phyloP scores from a whole-genome alignment of 2,329 filamentous ascomycete genomes.

The Hysterium pulicare region DNA sequence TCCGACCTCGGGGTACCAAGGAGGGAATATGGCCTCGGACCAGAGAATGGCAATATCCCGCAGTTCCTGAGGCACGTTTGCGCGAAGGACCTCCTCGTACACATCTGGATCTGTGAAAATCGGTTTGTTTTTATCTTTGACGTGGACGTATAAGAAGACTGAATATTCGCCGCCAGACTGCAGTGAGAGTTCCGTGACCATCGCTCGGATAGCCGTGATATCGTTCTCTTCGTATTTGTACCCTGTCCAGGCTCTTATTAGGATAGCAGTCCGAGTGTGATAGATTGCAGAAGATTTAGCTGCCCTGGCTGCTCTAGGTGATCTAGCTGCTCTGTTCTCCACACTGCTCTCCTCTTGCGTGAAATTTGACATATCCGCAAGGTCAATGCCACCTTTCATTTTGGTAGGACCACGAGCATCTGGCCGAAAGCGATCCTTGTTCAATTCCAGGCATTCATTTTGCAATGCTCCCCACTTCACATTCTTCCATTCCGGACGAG shows the following conservation, averaged over 20 bases:
- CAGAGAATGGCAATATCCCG: constrained; percentile 68
- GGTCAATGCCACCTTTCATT: constrained; percentile 24
- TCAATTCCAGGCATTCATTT: constrained; percentile 61
- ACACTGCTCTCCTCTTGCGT: constrained; percentile 1
- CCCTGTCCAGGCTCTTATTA: constrained; percentile 47
- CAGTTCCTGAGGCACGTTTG: constrained; percentile 67
- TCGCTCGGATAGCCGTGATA: constrained; percentile 43
- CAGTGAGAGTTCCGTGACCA: constrained; percentile 46
- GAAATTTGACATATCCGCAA: constrained; percentile 14
- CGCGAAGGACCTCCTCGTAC: constrained; percentile 59
- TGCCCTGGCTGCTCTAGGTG: too few relatives aligned
- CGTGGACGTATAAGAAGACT: constrained; percentile 47
- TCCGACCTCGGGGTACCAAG: constrained; percentile 48
- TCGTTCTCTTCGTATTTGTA: constrained; percentile 48
- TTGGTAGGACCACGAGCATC: constrained; percentile 38
- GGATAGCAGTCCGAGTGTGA: constrained; percentile 43
- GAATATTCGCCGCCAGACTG: constrained; percentile 48
- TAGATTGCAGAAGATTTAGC: constrained; percentile 29
- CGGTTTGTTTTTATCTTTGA: constrained; percentile 52
- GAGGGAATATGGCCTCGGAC: constrained; percentile 57
- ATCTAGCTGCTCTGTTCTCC: constrained; percentile 18
- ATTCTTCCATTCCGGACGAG: constrained; percentile 56
- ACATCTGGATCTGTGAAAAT: constrained; percentile 59
- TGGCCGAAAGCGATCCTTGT: constrained; percentile 58
- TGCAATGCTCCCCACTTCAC: constrained; percentile 72